Evolutionary conservation across 352 stramenopile genomes (phyloP).

Genomic region (Phytophthora melonis): DNA sequence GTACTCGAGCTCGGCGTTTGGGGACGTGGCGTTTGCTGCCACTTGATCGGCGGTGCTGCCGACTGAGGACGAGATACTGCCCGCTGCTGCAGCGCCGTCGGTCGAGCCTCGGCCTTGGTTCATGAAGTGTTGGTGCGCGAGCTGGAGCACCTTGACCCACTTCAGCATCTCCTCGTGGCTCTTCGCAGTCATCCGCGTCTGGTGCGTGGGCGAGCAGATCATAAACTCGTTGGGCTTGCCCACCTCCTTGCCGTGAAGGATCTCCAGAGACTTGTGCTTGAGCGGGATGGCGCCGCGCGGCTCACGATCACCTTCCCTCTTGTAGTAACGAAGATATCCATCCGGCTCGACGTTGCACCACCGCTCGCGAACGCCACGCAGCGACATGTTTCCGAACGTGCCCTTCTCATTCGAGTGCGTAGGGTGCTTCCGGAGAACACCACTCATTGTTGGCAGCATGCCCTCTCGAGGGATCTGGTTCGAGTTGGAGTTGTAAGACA

Average conservation of each 20-base stretch:
- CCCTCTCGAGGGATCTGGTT: conserved; percentile 44
- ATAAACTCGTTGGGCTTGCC: conserved; percentile 82
- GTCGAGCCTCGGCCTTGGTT: conserved; percentile 42
- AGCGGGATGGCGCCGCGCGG: conserved; percentile 73
- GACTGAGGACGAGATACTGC: conserved; percentile 34
- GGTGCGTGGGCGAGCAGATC: conserved; percentile 76
- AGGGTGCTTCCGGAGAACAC: conserved; percentile 77
- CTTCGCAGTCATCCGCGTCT: conserved; percentile 82
- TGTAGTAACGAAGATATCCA: conserved; percentile 81
- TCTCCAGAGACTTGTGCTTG: conserved; percentile 71
- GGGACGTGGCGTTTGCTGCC: conserved; percentile 30
- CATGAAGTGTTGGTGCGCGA: conserved; percentile 65
- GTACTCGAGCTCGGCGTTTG: conserved; percentile 48
- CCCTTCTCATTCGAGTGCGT: conserved; percentile 84
- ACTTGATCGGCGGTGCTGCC: conserved; percentile 36
- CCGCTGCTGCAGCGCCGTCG: conserved; percentile 27
- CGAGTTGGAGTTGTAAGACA: conserved; percentile 67
- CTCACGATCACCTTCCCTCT: conserved; percentile 80
- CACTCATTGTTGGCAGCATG: conserved; percentile 55
- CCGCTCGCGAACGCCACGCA: conserved; percentile 76
- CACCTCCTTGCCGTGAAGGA: conserved; percentile 75
- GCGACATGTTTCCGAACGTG: conserved; percentile 81
- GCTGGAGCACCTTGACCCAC: conserved; percentile 73
- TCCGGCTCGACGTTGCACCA: conserved; percentile 78
- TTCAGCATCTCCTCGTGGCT: conserved; percentile 72